A percentile compares a stretch with the other conserved stretches of the same genome.
phyloP scores from a whole-genome alignment of 441 rosid genomes.

The Adansonia grandidieri region DNA sequence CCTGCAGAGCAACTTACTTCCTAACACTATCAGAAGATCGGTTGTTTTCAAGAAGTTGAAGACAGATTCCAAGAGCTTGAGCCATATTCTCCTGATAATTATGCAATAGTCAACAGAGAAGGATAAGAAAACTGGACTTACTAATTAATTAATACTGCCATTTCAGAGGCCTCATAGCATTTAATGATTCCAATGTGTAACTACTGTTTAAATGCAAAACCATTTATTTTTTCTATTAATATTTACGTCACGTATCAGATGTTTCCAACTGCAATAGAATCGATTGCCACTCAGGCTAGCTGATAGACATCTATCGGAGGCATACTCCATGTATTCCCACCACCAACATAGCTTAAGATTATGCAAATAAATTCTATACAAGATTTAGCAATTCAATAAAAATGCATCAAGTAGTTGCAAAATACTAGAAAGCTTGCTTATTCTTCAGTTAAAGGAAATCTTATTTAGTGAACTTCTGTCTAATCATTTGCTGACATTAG shows the following conservation, averaged over 20 bases:
- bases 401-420: constrained; percentile 12
- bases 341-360: constrained; percentile 4
- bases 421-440: constrained; percentile 16
- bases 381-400: constrained; percentile 4
- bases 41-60: constrained; percentile 89
- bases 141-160: constrained; percentile 3
- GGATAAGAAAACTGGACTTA: constrained; percentile 18
- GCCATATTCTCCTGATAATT: constrained; percentile 83
- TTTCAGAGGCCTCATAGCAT: constrained; percentile 12
- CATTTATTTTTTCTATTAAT: not conserved
- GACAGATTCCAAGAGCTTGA: constrained; percentile 89
- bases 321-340: not conserved
- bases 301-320: not conserved
- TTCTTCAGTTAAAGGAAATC: not conserved
- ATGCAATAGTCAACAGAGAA: constrained; percentile 32
- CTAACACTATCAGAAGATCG: constrained; percentile 86
- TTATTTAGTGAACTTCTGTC: constrained; percentile 8
- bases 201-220: constrained; percentile 3
- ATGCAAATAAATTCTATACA: not conserved
- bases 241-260: not conserved
- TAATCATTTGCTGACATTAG: not conserved
- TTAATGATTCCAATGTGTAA: constrained; percentile 16
- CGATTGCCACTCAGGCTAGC: constrained; percentile 2
- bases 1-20: constrained; percentile 66
- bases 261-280: not conserved